Conservation (phyloP, 179 eudicot genomes). For the Silene noctiflora region DNA sequence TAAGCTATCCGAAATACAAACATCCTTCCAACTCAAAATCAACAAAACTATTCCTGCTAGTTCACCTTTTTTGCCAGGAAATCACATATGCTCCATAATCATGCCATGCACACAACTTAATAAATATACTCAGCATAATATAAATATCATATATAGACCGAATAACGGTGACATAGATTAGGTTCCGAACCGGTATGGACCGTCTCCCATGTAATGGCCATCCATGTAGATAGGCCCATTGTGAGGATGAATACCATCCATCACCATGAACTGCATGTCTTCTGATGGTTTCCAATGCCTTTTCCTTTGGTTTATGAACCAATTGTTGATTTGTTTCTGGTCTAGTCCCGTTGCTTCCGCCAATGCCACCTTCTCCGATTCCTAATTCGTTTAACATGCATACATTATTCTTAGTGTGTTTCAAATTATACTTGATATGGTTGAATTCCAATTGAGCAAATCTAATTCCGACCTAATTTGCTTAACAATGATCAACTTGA, state of each 20-base stretch:
- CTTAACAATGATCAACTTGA: too few relatives aligned
- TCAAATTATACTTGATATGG: too few relatives aligned
- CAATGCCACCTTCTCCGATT: constrained; percentile 77
- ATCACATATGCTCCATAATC: background rate
- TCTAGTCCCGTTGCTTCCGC: constrained; percentile 85
- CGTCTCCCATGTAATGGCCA: constrained; percentile 77
- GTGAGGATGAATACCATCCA: constrained; percentile 62
- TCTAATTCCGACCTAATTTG: too few relatives aligned
- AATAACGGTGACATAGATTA: background rate
- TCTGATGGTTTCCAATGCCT: constrained; percentile 97
- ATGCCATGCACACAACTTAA: background rate
- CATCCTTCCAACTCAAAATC: background rate
- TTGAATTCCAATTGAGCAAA: too few relatives aligned
- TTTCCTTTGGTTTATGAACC: constrained; percentile 93
- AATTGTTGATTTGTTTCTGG: constrained; percentile 90
- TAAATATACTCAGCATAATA: background rate
- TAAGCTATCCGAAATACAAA: background rate
- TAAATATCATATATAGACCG: too few relatives aligned
- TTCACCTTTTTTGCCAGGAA: background rate
- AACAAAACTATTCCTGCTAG: background rate
- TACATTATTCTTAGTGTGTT: too few relatives aligned
- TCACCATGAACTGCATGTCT: constrained; percentile 80
- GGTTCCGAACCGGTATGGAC: constrained; percentile 64
- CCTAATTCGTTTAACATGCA: constrained; percentile 36
- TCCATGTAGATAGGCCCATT: constrained; percentile 75